Percentiles rank a stretch among this genome's conserved stretches.
Evolutionary conservation across 768 basidiomycete species (phyloP).

Genomic region (Xanthoconium stramineum): DNA sequence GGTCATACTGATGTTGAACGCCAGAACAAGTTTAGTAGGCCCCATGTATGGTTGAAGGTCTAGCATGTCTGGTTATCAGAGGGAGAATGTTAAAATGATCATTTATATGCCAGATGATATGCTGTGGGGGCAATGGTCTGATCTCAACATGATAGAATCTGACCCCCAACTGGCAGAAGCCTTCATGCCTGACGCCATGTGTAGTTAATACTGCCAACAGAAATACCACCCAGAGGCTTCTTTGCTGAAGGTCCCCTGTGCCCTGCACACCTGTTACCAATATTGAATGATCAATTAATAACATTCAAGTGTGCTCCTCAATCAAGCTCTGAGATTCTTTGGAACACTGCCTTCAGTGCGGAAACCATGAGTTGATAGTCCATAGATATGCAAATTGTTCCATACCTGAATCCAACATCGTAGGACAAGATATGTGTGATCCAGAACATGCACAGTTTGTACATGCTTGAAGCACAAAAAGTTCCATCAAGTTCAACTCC

Average conservation of each 20-base stretch:
- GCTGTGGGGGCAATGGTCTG: not conserved
- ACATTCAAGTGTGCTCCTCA: no score
- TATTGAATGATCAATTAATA: not conserved
- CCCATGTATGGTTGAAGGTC: constrained; percentile 1
- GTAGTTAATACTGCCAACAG: not conserved
- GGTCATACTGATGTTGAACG: constrained; percentile 47
- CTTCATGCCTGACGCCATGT: not conserved
- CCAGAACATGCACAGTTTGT: no score
- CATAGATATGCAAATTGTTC: no score
- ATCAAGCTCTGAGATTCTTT: no score
- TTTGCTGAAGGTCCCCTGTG: not conserved
- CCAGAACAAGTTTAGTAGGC: constrained; percentile 36
- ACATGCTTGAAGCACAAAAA: no score
- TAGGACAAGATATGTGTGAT: no score
- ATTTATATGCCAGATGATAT: not conserved
- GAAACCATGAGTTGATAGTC: no score
- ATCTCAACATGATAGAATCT: not conserved
- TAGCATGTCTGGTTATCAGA: not conserved
- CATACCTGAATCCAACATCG: no score
- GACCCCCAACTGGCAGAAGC: not conserved
- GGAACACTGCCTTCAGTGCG: no score
- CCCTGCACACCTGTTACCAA: not conserved
- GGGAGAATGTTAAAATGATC: no score
- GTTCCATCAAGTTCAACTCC: no score
- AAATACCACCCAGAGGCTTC: not conserved